These are phyloP conservation scores for Colletotrichum filicis DNA, from an alignment of 2,329 filamentous ascomycete genomes.

Conservation along the genomic window DNA sequence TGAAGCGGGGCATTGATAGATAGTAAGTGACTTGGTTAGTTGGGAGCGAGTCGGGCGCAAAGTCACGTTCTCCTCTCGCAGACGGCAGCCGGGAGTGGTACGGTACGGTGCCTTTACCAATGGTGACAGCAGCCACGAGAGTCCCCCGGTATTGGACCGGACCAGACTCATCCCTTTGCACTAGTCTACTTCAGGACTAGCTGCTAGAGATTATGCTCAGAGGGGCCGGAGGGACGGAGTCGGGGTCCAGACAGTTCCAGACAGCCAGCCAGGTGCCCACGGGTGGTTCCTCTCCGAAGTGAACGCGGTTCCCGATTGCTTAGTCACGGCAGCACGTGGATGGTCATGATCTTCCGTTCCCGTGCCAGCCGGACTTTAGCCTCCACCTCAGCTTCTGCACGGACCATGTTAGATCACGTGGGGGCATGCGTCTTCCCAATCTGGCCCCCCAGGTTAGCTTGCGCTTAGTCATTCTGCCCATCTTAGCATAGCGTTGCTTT, in stretches of 20 bases:
- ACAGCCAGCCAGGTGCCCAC: neutral
- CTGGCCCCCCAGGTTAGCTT: neutral
- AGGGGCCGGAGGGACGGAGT: neutral
- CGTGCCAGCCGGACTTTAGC: neutral
- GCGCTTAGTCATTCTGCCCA: neutral
- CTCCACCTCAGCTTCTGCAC: neutral
- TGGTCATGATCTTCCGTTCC: neutral
- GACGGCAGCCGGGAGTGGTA: neutral
- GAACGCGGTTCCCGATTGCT: neutral
- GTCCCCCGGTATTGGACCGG: neutral
- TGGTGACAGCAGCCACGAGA: neutral
- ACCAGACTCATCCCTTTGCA: neutral
- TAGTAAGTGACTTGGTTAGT: neutral
- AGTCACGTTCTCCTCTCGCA: slow-evolving; percentile 17
- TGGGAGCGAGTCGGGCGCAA: slow-evolving; percentile 23
- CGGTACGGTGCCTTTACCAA: no score
- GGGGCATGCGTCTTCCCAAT: neutral
- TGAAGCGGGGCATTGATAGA: slow-evolving; percentile 1
- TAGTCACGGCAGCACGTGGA: no score
- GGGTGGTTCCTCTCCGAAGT: neutral
- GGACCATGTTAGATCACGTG: slow-evolving; percentile 20
- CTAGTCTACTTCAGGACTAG: neutral
- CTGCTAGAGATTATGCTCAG: neutral
- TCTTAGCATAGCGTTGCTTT: neutral
- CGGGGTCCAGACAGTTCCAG: slow-evolving; percentile 21